Evolutionary conservation across 148 eudicot species (phyloP).

Genomic region (Chenopodium quinoa): DNA sequence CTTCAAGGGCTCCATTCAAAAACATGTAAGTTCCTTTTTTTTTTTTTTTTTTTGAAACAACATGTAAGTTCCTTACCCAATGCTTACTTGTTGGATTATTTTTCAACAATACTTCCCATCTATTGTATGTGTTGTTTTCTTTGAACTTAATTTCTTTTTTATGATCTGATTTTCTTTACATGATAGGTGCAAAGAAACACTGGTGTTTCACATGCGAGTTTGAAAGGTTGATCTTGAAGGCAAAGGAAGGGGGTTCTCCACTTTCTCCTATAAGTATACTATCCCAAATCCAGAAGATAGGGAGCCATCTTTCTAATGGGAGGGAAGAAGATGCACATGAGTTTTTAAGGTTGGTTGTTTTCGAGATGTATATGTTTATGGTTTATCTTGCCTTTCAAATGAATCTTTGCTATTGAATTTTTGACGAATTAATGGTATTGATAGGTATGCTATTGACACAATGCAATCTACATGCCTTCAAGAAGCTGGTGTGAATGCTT

Average conservation of each 20-base stretch:
- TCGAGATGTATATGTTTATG: not conserved
- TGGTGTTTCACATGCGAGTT: constrained; percentile 94
- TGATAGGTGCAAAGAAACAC: constrained; percentile 55
- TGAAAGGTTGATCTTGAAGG: constrained; percentile 54
- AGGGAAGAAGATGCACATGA: constrained; percentile 95
- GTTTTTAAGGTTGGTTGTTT: constrained; percentile 58
- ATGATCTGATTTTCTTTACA: constrained; percentile 4
- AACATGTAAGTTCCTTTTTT: constrained; percentile 54
- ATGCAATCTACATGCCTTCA: constrained; percentile 72
- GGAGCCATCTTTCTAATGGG: constrained; percentile 68
- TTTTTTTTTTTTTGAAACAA: not conserved
- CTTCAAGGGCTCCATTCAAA: constrained; percentile 82
- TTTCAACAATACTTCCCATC: not conserved
- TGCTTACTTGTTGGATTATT: not conserved
- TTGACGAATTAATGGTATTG: constrained; percentile 14
- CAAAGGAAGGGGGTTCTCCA: constrained; percentile 51
- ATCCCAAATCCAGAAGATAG: constrained; percentile 60
- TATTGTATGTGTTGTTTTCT: not conserved
- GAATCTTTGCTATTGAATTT: not conserved
- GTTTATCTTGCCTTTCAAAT: constrained; percentile 3
- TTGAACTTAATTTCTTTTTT: not conserved
- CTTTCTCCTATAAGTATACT: constrained; percentile 60
- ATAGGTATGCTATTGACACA: constrained; percentile 69
- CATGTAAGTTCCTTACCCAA: constrained; percentile 53
- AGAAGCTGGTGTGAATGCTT: constrained; percentile 47